Evolutionary conservation across 2,329 filamentous ascomycete genomes (phyloP), one percentile per base, ranked within the genome.

Genomic region (Cercospora zeina): DNA sequence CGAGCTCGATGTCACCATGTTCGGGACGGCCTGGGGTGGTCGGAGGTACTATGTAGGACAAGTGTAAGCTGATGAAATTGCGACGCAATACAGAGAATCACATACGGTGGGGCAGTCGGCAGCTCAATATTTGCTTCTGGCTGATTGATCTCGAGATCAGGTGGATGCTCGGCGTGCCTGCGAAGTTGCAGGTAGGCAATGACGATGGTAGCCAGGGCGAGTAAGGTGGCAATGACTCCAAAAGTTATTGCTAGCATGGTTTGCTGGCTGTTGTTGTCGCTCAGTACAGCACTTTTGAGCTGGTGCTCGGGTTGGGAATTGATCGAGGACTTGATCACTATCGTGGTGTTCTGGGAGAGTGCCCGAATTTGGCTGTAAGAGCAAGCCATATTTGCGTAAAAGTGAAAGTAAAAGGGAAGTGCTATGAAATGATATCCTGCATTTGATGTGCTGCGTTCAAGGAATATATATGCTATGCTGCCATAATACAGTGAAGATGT

Each of bases 121-220:
- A 45, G 10, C 13, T 45, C 42, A 6, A 27, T 6, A 6, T 27
- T 16, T 7, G 42, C 10, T 45, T 13, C 19, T 24, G 13, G 4
- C 19, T 24, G 19, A 21, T 24, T 24, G 42, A 24, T 16, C 19
- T 45, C 42, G 1, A 11, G 3, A 33, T 31, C 47, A 3, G 8
- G 47, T 7, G 7, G 3, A 9, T 31, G 47, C 4, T 24, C 14
- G n/a, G 14, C 24, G 4, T 51, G 47, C 27, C 30, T 8, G 10
- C 47, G 47, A 6, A 51, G 47, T 19, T 51, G 47, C 30, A 51
- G 9, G 30, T 51, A 51, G 13, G 47, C 47, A 9, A 51, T 51
- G 47, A 31, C 16, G 1, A 51, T 11, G 1, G 47, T 19, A 21
- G 21, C 13, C 4, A 7, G 6, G n/a, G 24, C 47, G n/a, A 51